Evolutionary conservation across 1,284 basidiomycete species (phyloP).

Genomic region (Vanrija humicola): DNA sequence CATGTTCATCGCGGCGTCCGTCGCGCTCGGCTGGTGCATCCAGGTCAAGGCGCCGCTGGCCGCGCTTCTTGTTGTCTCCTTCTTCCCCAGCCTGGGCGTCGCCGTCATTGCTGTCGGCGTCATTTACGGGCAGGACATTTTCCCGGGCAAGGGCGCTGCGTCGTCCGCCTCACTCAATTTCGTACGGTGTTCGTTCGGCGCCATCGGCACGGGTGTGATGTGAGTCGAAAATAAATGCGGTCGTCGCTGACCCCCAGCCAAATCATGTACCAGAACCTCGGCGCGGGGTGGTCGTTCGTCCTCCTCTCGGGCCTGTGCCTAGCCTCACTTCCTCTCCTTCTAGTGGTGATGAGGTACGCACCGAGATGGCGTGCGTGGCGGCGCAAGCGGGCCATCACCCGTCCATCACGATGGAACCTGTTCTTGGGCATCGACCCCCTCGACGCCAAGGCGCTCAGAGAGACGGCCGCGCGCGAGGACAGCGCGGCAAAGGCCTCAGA

Average conservation of each 20-base stretch:
- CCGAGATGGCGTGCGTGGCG: conserved; percentile 33
- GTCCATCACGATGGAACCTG: neutral
- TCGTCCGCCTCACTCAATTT: conserved; percentile 47
- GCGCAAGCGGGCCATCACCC: neutral
- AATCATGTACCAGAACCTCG: conserved; percentile 36
- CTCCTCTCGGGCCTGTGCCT: conserved; percentile 37
- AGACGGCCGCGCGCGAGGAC: too few species aligned
- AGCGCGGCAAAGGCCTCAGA: too few species aligned
- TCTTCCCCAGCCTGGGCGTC: conserved; percentile 39
- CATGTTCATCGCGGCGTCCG: conserved; percentile 22
- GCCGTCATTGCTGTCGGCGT: conserved; percentile 33
- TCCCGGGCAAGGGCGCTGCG: conserved; percentile 42
- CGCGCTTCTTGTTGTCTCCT: conserved; percentile 30
- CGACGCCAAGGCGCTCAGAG: too few species aligned
- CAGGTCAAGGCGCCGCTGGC: conserved; percentile 33
- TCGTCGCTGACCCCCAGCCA: conserved; percentile 9
- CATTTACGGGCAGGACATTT: conserved; percentile 44
- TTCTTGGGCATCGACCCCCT: too few species aligned
- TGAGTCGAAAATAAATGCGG: conserved; percentile 5
- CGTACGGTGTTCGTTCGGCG: conserved; percentile 45
- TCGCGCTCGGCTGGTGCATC: conserved; percentile 39
- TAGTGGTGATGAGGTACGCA: conserved; percentile 27
- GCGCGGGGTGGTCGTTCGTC: conserved; percentile 46
- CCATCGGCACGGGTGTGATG: conserved; percentile 38
- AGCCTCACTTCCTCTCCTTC: conserved; percentile 25